Evolutionary conservation across 805 yeast species (phyloP).

Genomic region (Zygotorulaspora sp.): DNA sequence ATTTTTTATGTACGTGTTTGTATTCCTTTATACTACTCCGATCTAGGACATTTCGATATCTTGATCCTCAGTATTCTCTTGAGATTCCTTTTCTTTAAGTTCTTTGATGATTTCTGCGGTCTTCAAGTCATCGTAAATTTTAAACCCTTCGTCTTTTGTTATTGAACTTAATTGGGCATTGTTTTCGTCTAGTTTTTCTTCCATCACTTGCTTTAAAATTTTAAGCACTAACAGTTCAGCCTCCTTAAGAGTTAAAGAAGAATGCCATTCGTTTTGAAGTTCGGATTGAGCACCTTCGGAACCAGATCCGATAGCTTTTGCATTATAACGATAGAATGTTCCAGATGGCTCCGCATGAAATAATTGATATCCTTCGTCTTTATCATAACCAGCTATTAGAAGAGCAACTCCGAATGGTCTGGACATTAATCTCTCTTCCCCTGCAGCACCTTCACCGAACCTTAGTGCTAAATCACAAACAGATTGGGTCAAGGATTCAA

Average conservation of each 20-base stretch:
- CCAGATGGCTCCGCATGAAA: constrained; percentile 99
- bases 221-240: constrained; percentile 88
- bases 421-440: constrained; percentile 87
- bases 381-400: constrained; percentile 89
- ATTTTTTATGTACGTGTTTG: constrained; percentile 5
- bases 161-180: constrained; percentile 95
- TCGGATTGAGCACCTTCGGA: constrained; percentile 99
- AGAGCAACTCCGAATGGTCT: constrained; percentile 99
- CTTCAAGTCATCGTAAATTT: constrained; percentile 75
- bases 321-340: constrained; percentile 94
- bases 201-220: constrained; percentile 96
- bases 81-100: constrained; percentile 65
- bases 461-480: constrained; percentile 95
- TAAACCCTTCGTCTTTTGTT: constrained; percentile 80
- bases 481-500: constrained; percentile 90
- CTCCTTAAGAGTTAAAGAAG: constrained; percentile 82
- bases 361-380: constrained; percentile 90
- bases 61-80: constrained; percentile 37
- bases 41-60: constrained; percentile 34
- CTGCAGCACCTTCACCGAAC: constrained; percentile 96
- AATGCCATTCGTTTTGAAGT: constrained; percentile 92
- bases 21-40: constrained; percentile 1
- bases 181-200: constrained; percentile 90
- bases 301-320: constrained; percentile 98
- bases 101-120: constrained; percentile 76